phyloP scores from a whole-genome alignment of 2,329 filamentous ascomycete genomes.

The Byssothecium circinans region DNA sequence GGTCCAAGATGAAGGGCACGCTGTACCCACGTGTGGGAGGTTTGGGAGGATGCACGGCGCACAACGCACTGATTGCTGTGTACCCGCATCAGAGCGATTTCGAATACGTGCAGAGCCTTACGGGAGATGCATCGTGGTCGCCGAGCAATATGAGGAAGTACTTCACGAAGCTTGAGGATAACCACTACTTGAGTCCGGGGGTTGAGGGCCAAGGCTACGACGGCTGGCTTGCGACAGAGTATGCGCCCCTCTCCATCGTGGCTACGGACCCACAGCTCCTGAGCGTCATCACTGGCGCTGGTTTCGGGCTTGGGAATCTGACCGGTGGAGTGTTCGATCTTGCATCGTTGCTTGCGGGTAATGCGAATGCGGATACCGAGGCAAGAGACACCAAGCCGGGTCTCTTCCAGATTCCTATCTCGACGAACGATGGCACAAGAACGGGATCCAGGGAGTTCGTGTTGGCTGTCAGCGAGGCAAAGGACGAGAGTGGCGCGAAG shows the following conservation, averaged over 20 bases:
- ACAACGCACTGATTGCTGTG: constrained; percentile 64
- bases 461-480: constrained; percentile 52
- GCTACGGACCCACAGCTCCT: constrained; percentile 57
- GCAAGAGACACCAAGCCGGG: constrained; percentile 52
- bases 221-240: constrained; percentile 59
- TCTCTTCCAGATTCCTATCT: constrained; percentile 62
- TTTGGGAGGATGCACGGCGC: constrained; percentile 61
- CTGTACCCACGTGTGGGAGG: constrained; percentile 61
- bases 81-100: constrained; percentile 64
- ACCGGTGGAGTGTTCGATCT: constrained; percentile 39
- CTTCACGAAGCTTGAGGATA: constrained; percentile 59
- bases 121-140: constrained; percentile 63
- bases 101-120: constrained; percentile 59
- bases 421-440: constrained; percentile 52
- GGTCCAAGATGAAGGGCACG: constrained; percentile 56
- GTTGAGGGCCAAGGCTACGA: constrained; percentile 57
- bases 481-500: constrained; percentile 53
- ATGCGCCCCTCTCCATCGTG: constrained; percentile 55
- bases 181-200: constrained; percentile 52
- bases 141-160: constrained; percentile 62
- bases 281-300: constrained; percentile 55
- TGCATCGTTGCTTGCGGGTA: constrained; percentile 46
- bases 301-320: constrained; percentile 53
- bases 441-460: constrained; percentile 61
- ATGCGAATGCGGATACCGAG: constrained; percentile 54